These are phyloP conservation scores for Gnomoniopsis sp. DNA, from an alignment of 2,329 filamentous ascomycete species.

Conservation along the genomic window DNA sequence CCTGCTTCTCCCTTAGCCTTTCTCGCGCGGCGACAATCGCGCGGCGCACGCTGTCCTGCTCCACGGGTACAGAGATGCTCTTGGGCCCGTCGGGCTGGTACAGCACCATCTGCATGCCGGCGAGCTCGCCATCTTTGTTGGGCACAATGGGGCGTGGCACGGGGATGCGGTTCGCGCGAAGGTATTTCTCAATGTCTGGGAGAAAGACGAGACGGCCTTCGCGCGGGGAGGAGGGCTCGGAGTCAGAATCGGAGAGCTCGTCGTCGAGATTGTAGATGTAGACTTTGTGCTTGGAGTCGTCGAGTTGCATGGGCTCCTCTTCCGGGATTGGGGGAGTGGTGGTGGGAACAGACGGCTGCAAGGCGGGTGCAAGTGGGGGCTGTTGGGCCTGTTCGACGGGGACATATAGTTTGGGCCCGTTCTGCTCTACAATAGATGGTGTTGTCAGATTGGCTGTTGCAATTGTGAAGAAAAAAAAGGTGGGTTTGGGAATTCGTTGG, in stretches of 20 bases:
- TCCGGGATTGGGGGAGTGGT: slow-evolving; percentile 28
- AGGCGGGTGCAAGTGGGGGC: background rate
- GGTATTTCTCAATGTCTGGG: slow-evolving; percentile 79
- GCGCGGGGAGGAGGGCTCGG: slow-evolving; percentile 50
- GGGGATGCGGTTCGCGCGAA: slow-evolving; percentile 67
- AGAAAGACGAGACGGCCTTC: slow-evolving; percentile 71
- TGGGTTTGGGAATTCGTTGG: slow-evolving; percentile 11
- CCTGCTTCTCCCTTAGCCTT: slow-evolving; percentile 60
- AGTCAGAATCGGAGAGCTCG: slow-evolving; percentile 56
- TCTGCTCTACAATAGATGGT: slow-evolving; percentile 45
- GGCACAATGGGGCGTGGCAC: slow-evolving; percentile 51
- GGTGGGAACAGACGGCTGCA: no score
- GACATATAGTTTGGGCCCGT: slow-evolving; percentile 63
- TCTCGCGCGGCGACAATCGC: slow-evolving; percentile 78
- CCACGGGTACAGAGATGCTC: slow-evolving; percentile 71
- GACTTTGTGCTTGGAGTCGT: slow-evolving; percentile 81
- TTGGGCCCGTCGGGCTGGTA: slow-evolving; percentile 67
- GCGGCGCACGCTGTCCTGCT: slow-evolving; percentile 74
- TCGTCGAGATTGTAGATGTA: slow-evolving; percentile 90
- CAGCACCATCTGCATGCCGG: slow-evolving; percentile 72
- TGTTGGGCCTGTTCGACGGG: slow-evolving; percentile 51
- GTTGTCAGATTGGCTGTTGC: slow-evolving; percentile 12
- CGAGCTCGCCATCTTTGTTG: slow-evolving; percentile 51
- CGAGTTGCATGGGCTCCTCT: slow-evolving; percentile 81
- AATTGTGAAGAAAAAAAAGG: slow-evolving; percentile 10